Evolutionary conservation across 2,329 filamentous ascomycete genomes (phyloP), one percentile per base, ranked within the genome.

Genomic region (Fusarium sp.): DNA sequence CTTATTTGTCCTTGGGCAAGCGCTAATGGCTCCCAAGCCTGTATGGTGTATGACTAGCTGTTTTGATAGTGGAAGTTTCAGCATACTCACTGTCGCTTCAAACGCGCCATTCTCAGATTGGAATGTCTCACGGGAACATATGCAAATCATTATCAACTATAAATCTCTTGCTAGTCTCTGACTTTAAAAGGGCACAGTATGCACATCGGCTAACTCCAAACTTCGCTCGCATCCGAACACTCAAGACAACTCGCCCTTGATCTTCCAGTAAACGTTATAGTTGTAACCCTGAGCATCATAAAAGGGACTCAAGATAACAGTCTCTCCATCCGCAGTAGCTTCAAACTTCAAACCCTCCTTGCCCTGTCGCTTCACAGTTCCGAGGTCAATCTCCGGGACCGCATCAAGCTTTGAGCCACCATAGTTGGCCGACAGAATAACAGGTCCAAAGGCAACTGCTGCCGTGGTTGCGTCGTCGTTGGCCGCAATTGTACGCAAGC

Each of bases 381-480:
- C 71, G 20, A 85, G 41, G 16, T 79, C 72, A 11, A 85, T 72
- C 0, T 67, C 76, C 0, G 84, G 84, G 4, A 79, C 73, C 3
- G 68, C 57, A 7, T 59, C 62, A 6, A 84, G 48, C 0, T 71
- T 60, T 3, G 56, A 59, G 18, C 77, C 77, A 1, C 86, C 85
- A 63, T 88, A 88, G 66, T 88, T 85, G 0, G 84, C 87, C 1
- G 82, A 79, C 18, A 88, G 73, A 6, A 88, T 77, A 0, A 83
- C 82, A 0, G 86, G 87, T 0, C 87, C 87, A 62, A 83, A 88
- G 0, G 86, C 85, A 13, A 88, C 54, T 0, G 87, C 86, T 3
- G 84, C 86, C 2, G 88, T 66, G 5, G 59, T 77, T 5, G 76
- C 54, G 35, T 88, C 81, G 63, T 89, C 87, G 64, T 88, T 88